Conservation (phyloP, 2,329 filamentous ascomycete genomes). For the Chaetoscypha palmicola region DNA sequence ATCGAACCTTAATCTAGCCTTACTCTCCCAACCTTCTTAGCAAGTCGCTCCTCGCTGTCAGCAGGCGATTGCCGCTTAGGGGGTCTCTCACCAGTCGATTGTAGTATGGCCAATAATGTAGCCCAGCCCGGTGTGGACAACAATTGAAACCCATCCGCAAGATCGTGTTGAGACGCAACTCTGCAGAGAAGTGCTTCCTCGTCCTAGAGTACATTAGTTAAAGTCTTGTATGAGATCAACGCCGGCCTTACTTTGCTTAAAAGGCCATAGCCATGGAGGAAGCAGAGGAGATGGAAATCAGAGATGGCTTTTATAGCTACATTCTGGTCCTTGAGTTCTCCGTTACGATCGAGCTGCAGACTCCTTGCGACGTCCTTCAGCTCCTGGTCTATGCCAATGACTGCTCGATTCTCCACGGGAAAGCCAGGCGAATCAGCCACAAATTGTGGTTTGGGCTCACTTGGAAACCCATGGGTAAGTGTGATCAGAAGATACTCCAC, state of each 20-base stretch:
- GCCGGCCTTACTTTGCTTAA: conserved; percentile 67
- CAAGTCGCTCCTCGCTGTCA: conserved; percentile 38
- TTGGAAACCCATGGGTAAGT: conserved; percentile 92
- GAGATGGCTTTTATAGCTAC: conserved; percentile 65
- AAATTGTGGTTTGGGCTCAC: conserved; percentile 70
- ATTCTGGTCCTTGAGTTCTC: conserved; percentile 50
- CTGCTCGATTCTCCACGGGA: conserved; percentile 85
- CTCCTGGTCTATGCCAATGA: conserved; percentile 81
- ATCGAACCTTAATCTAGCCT: conserved; percentile 35
- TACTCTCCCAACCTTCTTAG: conserved; percentile 61
- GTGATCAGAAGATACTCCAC: conserved; percentile 96
- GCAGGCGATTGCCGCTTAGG: conserved; percentile 57
- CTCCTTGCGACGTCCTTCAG: conserved; percentile 56
- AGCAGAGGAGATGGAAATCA: conserved; percentile 92
- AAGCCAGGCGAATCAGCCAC: conserved; percentile 58
- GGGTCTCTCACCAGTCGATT: conserved; percentile 95
- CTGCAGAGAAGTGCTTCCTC: conserved; percentile 82
- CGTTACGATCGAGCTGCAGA: conserved; percentile 55
- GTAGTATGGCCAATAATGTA: conserved; percentile 84
- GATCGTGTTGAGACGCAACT: conserved; percentile 74
- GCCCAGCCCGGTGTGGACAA: conserved; percentile 88
- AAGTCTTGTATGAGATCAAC: conserved; percentile 9
- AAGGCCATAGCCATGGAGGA: conserved; percentile 71
- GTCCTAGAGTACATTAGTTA: conserved; percentile 50
- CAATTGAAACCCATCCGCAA: conserved; percentile 74